Evolutionary conservation across 2,329 filamentous ascomycete genomes (phyloP).

Genomic region (Colletotrichum sp.): DNA sequence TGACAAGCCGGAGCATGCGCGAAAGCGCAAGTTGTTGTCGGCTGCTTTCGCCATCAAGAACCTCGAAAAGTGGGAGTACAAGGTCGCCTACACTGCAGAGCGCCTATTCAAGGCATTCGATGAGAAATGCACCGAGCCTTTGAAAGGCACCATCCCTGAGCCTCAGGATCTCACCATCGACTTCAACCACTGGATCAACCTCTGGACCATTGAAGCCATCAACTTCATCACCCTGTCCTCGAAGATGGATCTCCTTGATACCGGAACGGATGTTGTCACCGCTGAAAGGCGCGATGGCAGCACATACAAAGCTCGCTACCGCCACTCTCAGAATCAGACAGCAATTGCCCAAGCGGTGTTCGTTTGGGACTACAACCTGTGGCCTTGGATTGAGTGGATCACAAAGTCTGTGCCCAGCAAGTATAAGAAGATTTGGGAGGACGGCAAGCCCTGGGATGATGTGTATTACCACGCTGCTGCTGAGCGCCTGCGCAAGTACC

Average conservation of each 20-base stretch:
- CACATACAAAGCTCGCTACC: conserved; percentile 48
- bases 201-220: conserved; percentile 62
- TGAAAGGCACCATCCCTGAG: conserved; percentile 30
- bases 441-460: conserved; percentile 48
- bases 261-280: conserved; percentile 47
- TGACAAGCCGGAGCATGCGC: conserved; percentile 54
- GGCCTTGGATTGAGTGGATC: neutral
- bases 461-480: conserved; percentile 36
- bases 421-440: conserved; percentile 36
- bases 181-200: conserved; percentile 56
- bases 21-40: conserved; percentile 55
- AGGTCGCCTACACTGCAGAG: conserved; percentile 55
- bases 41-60: conserved; percentile 58
- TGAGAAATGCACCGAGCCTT: conserved; percentile 40
- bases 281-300: conserved; percentile 50
- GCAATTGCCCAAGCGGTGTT: conserved; percentile 31
- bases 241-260: conserved; percentile 54
- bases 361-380: neutral
- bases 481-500: conserved; percentile 38
- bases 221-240: conserved; percentile 59
- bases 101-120: conserved; percentile 50
- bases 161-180: conserved; percentile 50
- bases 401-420: conserved; percentile 42
- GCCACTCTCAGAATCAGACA: conserved; percentile 54
- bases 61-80: conserved; percentile 58